Conservation (phyloP, 805 yeast species). For the Saccharomycopsis schoenii region DNA sequence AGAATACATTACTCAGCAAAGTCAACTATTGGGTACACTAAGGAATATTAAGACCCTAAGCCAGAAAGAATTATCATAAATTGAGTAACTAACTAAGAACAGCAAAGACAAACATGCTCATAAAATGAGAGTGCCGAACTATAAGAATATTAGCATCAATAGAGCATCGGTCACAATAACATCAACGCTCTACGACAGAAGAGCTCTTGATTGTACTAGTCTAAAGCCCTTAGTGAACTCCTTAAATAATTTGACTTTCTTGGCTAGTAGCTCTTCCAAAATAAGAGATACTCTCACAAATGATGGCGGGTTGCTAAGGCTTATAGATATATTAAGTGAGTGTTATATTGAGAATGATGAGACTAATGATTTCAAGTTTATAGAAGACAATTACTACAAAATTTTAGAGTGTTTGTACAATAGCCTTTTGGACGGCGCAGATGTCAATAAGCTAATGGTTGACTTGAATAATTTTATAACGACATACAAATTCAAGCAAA, state of each 20-base stretch:
- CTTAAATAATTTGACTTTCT: conserved; percentile 77
- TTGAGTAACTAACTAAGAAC: background rate
- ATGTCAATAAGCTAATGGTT: background rate
- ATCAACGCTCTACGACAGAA: conserved; percentile 77
- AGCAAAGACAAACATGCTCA: background rate
- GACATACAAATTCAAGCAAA: conserved; percentile 5
- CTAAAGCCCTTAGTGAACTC: conserved; percentile 89
- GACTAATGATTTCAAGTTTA: conserved; percentile 12
- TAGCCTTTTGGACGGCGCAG: background rate
- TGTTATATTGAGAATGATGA: conserved; percentile 38
- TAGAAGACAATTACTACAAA: conserved; percentile 13
- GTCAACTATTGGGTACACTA: no score
- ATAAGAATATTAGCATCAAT: conserved; percentile 66
- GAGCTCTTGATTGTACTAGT: conserved; percentile 86
- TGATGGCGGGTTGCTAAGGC: conserved; percentile 89
- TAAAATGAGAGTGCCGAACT: conserved; percentile 81
- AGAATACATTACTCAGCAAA: no score
- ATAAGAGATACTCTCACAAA: conserved; percentile 81
- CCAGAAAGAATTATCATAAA: no score
- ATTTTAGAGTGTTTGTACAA: conserved; percentile 4
- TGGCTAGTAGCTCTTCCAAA: conserved; percentile 76
- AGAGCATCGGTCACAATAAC: conserved; percentile 90
- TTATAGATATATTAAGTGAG: conserved; percentile 76
- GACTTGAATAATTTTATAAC: conserved; percentile 3
- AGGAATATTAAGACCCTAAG: no score